Base-by-base conservation (phyloP, 345 rosid genomes). In the Hibiscus syriacus region DNA sequence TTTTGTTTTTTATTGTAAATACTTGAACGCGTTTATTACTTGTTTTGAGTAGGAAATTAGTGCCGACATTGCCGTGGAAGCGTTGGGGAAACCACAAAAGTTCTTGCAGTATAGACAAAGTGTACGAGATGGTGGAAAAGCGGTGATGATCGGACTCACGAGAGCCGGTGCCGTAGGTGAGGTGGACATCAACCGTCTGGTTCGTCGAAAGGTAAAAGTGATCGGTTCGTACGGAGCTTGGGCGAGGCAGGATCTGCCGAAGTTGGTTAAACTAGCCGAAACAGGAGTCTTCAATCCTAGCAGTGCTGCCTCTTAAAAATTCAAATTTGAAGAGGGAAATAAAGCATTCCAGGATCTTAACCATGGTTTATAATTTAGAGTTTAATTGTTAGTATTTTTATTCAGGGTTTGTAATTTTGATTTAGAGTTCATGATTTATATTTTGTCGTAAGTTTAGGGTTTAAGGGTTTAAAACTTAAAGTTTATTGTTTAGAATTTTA, bases 161-260 rank as follows among this genome's bases (percentile, higher is more conserved):
- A 73, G 85, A 76, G 79, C 92, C 30, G 97, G 98, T 22, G 76
- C 84, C 6, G 78, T 87, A 8, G 98, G 98, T 64, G 94, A 87
- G 78, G 77, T 90, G 26, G 98, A 93, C 75, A 89, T 93, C 67
- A 93, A 93, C 79, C 92, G 86, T 60, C 92, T 93, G 73, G 98
- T 93, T 61, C 96, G 98, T 55, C 83, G 98, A 76, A 93, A 93
- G 98, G 98, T 81, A 43, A 29, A 85, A 77, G 88, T 93, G 0
- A 87, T 93, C 23, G 97, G 98, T 0, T 93, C 98, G 0, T 93
- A 90, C 19, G 98, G 98, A 72, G 98, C 83, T 60, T 82, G 98
- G 69, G 92, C 98, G 38, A 87, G 97, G 76, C 94, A 90, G 77
- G 98, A 93, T 85, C 94, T 90, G 74, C 96, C 98, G 4, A 90